phyloP scores from a whole-genome alignment of 2,329 filamentous ascomycete species.

The Penicillium polonicum region DNA sequence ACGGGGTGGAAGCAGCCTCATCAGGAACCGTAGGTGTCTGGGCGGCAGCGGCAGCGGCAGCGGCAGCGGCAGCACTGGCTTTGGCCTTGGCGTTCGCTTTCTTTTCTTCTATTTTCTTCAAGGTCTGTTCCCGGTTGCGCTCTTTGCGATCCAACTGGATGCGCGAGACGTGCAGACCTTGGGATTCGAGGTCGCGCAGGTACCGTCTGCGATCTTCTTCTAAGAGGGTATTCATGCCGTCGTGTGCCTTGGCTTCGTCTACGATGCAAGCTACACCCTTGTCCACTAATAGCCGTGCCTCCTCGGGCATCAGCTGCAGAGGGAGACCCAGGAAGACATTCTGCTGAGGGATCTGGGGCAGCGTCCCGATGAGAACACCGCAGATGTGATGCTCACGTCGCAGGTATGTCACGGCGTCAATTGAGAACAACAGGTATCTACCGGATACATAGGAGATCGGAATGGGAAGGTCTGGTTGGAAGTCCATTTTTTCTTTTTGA shows the following conservation, averaged over 20 bases:
- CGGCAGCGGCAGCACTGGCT: constrained; percentile 16
- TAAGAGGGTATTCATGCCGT: constrained; percentile 60
- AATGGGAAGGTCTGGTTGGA: constrained; percentile 55
- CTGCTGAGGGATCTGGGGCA: constrained; percentile 90
- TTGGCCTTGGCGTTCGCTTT: constrained; percentile 27
- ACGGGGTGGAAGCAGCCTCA: constrained; percentile 1
- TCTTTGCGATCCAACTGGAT: constrained; percentile 50
- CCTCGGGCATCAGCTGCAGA: constrained; percentile 85
- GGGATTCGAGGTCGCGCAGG: constrained; percentile 54
- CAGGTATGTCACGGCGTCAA: constrained; percentile 73
- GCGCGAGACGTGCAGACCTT: constrained; percentile 53
- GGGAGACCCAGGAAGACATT: constrained; percentile 91
- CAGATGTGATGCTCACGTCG: constrained; percentile 80
- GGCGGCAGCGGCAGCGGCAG: constrained; percentile 5
- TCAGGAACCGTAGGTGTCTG: constrained; percentile 7
- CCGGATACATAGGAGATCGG: constrained; percentile 78
- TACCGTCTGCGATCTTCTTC: constrained; percentile 62
- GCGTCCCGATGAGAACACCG: constrained; percentile 79
- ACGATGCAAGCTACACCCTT: constrained; percentile 74
- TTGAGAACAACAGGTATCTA: constrained; percentile 86
- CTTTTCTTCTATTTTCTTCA: constrained; percentile 51
- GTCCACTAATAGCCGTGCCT: constrained; percentile 77
- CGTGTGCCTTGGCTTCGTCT: constrained; percentile 73
- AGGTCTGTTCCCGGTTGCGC: constrained; percentile 49
- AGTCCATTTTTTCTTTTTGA: constrained; percentile 31